Conservation (phyloP, 805 yeast genomes). For the Yarrowia deformans region DNA sequence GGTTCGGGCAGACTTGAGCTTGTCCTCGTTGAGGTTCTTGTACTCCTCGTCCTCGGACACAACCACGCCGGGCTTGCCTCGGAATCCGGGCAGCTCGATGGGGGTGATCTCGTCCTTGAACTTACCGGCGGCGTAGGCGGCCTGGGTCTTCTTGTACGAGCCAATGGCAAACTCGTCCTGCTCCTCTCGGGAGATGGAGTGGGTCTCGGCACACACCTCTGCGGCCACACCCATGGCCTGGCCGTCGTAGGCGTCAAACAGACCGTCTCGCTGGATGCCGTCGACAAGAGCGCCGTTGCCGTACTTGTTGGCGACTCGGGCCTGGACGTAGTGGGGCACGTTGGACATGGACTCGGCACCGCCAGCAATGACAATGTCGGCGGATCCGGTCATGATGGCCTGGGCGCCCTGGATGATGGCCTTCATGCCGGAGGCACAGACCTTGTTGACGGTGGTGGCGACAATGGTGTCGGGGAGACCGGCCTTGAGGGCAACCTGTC, state of each 20-base stretch:
- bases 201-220: slow-evolving; percentile 92
- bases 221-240: slow-evolving; percentile 96
- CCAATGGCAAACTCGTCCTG: slow-evolving; percentile 88
- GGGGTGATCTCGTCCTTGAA: slow-evolving; percentile 85
- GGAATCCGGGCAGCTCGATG: slow-evolving; percentile 82
- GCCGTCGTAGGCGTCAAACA: slow-evolving; percentile 88
- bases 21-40: slow-evolving; percentile 75
- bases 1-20: slow-evolving; percentile 83
- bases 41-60: slow-evolving; percentile 86
- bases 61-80: slow-evolving; percentile 82
- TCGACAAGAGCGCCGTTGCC: slow-evolving; percentile 84
- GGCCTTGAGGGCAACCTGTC: slow-evolving; percentile 93
- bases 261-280: slow-evolving; percentile 91
- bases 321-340: slow-evolving; percentile 88
- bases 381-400: slow-evolving; percentile 83
- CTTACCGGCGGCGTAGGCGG: slow-evolving; percentile 81
- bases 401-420: slow-evolving; percentile 91
- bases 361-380: slow-evolving; percentile 94
- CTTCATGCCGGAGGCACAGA: slow-evolving; percentile 96
- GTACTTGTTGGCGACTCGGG: slow-evolving; percentile 86
- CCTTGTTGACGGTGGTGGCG: slow-evolving; percentile 93
- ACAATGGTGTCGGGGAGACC: slow-evolving; percentile 82
- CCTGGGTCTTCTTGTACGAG: slow-evolving; percentile 86
- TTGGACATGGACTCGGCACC: slow-evolving; percentile 99
- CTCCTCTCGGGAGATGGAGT: slow-evolving; percentile 75